phyloP scores from a whole-genome alignment of 345 rosid species.

The Ailanthus altissimus region DNA sequence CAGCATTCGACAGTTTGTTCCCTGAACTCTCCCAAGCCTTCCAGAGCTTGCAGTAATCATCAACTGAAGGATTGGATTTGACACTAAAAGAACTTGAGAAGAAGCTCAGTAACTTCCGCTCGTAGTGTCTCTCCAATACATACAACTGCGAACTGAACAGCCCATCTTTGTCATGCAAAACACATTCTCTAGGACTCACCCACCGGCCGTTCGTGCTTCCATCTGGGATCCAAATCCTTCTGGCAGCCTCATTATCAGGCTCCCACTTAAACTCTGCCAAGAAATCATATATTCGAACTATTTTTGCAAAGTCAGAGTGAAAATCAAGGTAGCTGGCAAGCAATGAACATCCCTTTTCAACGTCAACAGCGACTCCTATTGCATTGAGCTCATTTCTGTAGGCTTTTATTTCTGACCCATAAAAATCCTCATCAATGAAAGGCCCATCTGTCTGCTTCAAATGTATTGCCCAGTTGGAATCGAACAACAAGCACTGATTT shows the following conservation, averaged over 20 bases:
- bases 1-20: conserved; percentile 33
- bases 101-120: conserved; percentile 28
- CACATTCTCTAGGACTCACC: conserved; percentile 52
- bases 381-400: conserved; percentile 45
- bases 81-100: conserved; percentile 46
- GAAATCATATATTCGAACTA: conserved; percentile 51
- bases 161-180: conserved; percentile 47
- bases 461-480: conserved; percentile 33
- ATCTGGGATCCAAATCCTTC: conserved; percentile 56
- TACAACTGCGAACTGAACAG: conserved; percentile 48
- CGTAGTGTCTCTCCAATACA: conserved; percentile 54
- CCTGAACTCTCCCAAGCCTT: conserved; percentile 56
- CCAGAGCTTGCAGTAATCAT: conserved; percentile 68
- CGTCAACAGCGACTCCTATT: conserved; percentile 50
- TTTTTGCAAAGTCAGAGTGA: conserved; percentile 42
- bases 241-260: conserved; percentile 23
- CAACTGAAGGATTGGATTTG: conserved; percentile 42
- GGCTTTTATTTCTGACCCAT: conserved; percentile 36
- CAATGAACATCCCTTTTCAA: conserved; percentile 29
- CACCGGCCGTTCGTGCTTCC: conserved; percentile 43
- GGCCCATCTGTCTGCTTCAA: conserved; percentile 65
- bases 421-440: conserved; percentile 63
- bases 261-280: conserved; percentile 39
- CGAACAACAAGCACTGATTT: conserved; percentile 45
- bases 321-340: conserved; percentile 41